Base-by-base conservation (phyloP, 257 asterid species). In the Jacaranda mimosifolia region DNA sequence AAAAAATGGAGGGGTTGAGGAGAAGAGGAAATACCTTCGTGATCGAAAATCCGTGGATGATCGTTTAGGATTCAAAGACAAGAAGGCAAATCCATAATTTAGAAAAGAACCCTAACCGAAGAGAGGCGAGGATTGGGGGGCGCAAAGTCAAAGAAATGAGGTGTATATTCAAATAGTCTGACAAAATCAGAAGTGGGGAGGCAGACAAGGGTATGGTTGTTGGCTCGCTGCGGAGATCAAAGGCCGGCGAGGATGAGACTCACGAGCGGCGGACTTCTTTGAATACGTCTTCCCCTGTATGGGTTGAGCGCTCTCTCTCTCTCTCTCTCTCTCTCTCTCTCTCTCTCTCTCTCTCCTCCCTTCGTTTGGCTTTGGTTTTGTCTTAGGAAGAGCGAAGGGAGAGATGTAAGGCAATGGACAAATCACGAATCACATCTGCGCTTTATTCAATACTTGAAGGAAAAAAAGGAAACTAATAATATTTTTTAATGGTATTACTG, bases 31-130 rank as follows among this genome's bases (percentile, higher is more conserved):
- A 59, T 70, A 89, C 92, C 90, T 82, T 53, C 68, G 83, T 68
- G 90, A 82, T 83, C 69, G 94, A 80, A 90, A 83, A 84, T 87
- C 92, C 92, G 92, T 87, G 71, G 92, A 85, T 75, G 82, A 80
- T 60, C 70, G 79, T 55, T 35, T 19, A 62, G 40, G 70, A 70
- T 58, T 78, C 75, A 78, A 69, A 51, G 43, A 5, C 73, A 65
- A 11, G 66, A 68, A 17, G 15, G 64, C 1, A 42, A 35, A 74
- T 58, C 74, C 72, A 66, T 77, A 35, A 40, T 11, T n/a, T 64
- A 60, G 38, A 26, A 77, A 63, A 65, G 74, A 84, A 73, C 67
- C 85, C 85, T 77, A 83, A 73, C 70, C 2, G 68, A 13, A 67
- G 67, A 63, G 10, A 52, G 63, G 70, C 70, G n/a, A 39, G 8